Conservation (phyloP, 768 basidiomycete genomes). For the Trametes cingulata region DNA sequence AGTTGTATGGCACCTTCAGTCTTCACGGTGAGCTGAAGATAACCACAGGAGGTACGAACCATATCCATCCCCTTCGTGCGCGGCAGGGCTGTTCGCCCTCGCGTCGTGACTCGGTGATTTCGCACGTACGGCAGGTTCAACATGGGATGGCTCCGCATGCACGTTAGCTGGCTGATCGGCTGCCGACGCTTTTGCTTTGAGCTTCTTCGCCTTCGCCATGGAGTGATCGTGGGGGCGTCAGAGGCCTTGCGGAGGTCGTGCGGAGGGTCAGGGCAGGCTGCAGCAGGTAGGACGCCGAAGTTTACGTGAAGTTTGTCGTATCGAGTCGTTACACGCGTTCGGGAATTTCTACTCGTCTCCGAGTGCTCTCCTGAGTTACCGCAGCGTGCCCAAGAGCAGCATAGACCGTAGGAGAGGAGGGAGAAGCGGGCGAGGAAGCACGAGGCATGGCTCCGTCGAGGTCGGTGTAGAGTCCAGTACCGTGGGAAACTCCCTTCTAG, state of each 20-base stretch:
- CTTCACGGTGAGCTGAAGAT: background rate
- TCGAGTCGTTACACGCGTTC: background rate
- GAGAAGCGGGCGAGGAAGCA: background rate
- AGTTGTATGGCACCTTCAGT: background rate
- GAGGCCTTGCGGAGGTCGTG: constrained; percentile 9
- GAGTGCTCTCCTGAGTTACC: background rate
- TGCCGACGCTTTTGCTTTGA: constrained; percentile 8
- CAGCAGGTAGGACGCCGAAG: background rate
- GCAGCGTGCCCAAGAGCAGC: background rate
- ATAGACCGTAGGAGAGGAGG: background rate
- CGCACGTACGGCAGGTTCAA: constrained; percentile 4
- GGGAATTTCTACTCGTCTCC: background rate
- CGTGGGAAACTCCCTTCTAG: constrained; percentile 9
- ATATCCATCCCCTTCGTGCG: constrained; percentile 1
- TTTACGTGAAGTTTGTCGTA: background rate
- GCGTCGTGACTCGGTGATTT: constrained; percentile 13
- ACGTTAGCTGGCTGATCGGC: constrained; percentile 9
- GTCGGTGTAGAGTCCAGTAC: background rate
- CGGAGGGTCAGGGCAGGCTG: background rate
- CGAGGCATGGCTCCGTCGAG: background rate
- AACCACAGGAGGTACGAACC: constrained; percentile 9
- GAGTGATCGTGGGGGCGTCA: constrained; percentile 6
- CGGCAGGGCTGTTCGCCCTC: constrained; percentile 8
- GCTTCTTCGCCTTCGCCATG: constrained; percentile 21
- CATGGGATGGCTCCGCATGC: background rate